Base-by-base conservation (phyloP, 768 basidiomycete species). In the Pleurotus pulmonarius region DNA sequence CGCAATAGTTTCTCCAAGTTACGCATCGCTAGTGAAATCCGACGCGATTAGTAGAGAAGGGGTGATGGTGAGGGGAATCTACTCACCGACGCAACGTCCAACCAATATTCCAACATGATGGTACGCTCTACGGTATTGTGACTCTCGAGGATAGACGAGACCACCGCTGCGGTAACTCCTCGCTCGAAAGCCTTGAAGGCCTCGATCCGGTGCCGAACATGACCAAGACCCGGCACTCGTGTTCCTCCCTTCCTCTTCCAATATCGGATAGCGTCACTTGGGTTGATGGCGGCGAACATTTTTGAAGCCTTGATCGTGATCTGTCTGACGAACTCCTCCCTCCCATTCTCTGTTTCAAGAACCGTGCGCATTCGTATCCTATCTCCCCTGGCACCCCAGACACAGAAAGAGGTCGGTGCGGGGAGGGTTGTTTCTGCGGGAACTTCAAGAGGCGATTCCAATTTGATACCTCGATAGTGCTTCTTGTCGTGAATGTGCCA, bases 271-370 rank as follows among this genome's bases (percentile, higher is more conserved):
- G 73, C 72, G 48, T 75, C 76, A 43, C 74, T 72, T 1, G 80
- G 74, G 48, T 78, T 71, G 26, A 82, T 70, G 40, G 65, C 59
- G 18, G 65, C 60, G 62, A 75, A 79, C 37, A 70, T 66, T 34
- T 66, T 66, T 46, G 74, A 77, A 5, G 73, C 55, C 18, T 69
- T 58, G 15, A 71, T 51, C 0, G 81, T 81, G 24, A 82, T 25
- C 56, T 83, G 81, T 41, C 71, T 70, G 1, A 77, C 76, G 24
- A 85, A 62, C 59, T 77, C 74, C 41, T 75, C 70, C 18, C 70
- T 65, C 1, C 80, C 80, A 1, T 62, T 59, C 0, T 64, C 51
- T 41, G 65, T 67, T 46, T 75, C 60, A 58, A 82, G 78, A 41
- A 69, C 48, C 18, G 76, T 60, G 22, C 70, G 63, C 37, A 71